These are phyloP conservation scores for Thraustotheca clavata DNA, from an alignment of 352 stramenopile genomes.

Conservation along the genomic window DNA sequence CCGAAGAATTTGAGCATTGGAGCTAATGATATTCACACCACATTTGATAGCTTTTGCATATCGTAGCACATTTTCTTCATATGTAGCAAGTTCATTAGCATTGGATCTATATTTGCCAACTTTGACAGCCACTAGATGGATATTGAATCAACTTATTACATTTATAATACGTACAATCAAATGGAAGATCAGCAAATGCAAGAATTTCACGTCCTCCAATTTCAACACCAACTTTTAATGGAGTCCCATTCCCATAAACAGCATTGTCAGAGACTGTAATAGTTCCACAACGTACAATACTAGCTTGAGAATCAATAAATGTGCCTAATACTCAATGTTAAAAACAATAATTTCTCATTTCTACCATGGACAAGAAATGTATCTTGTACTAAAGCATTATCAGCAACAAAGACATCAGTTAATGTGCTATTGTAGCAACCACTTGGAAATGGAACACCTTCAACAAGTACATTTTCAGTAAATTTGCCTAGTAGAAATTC, in stretches of 20 bases:
- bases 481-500: conserved; percentile 10
- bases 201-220: conserved; percentile 63
- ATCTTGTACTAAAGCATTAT: conserved; percentile 69
- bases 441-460: conserved; percentile 42
- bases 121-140: conserved; percentile 28
- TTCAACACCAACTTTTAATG: conserved; percentile 74
- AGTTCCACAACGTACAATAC: conserved; percentile 55
- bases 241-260: conserved; percentile 44
- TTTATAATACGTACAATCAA: conserved; percentile 29
- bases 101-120: conserved; percentile 41
- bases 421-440: conserved; percentile 66
- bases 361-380: conserved; percentile 42
- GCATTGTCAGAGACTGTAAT: conserved; percentile 30
- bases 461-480: conserved; percentile 30
- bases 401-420: conserved; percentile 47
- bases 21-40: conserved; percentile 43
- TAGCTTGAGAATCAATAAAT: conserved; percentile 29
- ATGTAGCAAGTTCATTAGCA: conserved; percentile 30
- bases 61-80: conserved; percentile 41
- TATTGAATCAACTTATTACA: neutral
- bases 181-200: conserved; percentile 65
- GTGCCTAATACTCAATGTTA: conserved; percentile 5
- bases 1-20: conserved; percentile 40
- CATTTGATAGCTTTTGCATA: conserved; percentile 39
- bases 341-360: conserved; percentile 24